Conservation (phyloP, 169 alveolate genomes). For the Plasmodium adleri region DNA sequence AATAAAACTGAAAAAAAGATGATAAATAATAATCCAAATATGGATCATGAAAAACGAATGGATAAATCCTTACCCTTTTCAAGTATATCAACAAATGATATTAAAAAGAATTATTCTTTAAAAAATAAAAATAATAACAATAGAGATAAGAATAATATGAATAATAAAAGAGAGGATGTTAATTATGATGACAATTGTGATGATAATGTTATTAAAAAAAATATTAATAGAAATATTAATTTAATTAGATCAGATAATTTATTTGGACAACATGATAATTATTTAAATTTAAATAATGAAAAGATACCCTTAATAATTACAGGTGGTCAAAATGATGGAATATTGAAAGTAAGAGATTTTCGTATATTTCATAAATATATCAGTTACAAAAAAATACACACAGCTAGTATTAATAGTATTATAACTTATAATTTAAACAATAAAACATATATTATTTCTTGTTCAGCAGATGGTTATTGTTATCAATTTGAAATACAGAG, state of each 20-base stretch:
- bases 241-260: constrained; percentile 20
- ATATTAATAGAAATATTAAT: neutral
- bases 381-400: constrained; percentile 62
- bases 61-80: neutral
- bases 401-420: constrained; percentile 72
- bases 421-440: constrained; percentile 65
- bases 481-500: constrained; percentile 72
- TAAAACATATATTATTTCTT: constrained; percentile 64
- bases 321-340: constrained; percentile 74
- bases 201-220: neutral
- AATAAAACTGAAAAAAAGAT: neutral
- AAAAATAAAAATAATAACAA: neutral
- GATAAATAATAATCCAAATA: neutral
- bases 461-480: constrained; percentile 77
- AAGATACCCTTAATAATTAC: constrained; percentile 75
- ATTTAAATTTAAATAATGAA: constrained; percentile 37
- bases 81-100: neutral
- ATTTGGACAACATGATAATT: constrained; percentile 4
- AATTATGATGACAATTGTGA: neutral
- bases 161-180: neutral
- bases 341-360: constrained; percentile 63
- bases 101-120: neutral
- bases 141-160: neutral
- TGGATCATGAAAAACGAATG: neutral
- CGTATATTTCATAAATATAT: constrained; percentile 73